These are phyloP conservation scores for Neoconidiobolus thromboides DNA, from an alignment of 371 early-diverging fungal genomes.

Conservation along the genomic window DNA sequence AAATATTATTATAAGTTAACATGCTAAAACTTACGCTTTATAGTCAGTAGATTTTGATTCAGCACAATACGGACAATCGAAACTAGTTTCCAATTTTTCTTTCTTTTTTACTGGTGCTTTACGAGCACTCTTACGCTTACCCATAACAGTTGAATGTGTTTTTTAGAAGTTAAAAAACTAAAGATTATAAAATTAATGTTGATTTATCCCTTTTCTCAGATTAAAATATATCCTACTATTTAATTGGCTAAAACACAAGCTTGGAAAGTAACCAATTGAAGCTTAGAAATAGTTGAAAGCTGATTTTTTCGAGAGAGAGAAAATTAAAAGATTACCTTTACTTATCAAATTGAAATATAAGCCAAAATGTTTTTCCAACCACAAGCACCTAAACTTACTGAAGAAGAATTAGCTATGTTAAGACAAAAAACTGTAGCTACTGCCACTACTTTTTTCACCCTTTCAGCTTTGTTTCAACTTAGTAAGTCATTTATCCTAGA, in stretches of 20 bases:
- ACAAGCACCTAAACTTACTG: conserved; percentile 3
- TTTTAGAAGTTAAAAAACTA: too few relatives aligned
- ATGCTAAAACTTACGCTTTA: neutral
- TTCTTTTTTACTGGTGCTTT: conserved; percentile 50
- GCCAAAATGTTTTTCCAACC: conserved; percentile 27
- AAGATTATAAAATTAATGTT: too few relatives aligned
- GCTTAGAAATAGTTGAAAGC: too few relatives aligned
- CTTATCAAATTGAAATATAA: too few relatives aligned
- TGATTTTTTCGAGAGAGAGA: too few relatives aligned
- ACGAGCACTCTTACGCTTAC: conserved; percentile 72
- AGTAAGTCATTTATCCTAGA: neutral
- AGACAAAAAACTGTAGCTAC: conserved; percentile 1
- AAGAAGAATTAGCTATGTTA: neutral
- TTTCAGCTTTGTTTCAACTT: neutral
- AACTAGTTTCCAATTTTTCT: conserved; percentile 52
- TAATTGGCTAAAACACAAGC: too few relatives aligned
- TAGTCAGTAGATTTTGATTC: conserved; percentile 5
- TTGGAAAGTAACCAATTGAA: too few relatives aligned
- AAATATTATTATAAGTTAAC: neutral
- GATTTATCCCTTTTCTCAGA: too few relatives aligned
- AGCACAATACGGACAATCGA: conserved; percentile 80
- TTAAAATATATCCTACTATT: too few relatives aligned
- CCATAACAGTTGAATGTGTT: conserved; percentile 24
- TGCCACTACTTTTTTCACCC: neutral
- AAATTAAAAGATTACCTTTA: too few relatives aligned